phyloP scores from a whole-genome alignment of 1,139 yeast species.

The Suhomyces bolitotheri region DNA sequence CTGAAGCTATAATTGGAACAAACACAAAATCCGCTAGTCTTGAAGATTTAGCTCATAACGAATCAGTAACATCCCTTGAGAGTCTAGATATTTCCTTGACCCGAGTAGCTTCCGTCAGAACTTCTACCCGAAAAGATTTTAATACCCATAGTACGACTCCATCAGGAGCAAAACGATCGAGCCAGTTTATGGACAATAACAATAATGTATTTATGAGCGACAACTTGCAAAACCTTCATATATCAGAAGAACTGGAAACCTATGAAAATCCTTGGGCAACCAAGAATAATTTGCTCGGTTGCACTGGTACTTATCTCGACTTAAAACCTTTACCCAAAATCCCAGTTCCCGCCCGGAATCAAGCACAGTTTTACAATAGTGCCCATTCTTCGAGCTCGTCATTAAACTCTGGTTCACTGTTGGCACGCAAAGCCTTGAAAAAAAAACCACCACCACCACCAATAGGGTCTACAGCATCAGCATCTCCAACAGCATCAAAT shows the following conservation, averaged over 20 bases:
- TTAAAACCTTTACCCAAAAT: constrained; percentile 18
- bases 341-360: constrained; percentile 15
- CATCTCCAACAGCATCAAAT: constrained; percentile 1
- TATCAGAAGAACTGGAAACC: constrained; percentile 1
- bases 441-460: constrained; percentile 49
- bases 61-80: constrained; percentile 8
- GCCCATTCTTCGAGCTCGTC: constrained; percentile 19
- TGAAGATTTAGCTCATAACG: constrained; percentile 9
- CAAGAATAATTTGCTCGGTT: constrained; percentile 24
- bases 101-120: constrained; percentile 40
- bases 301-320: constrained; percentile 38
- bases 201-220: constrained; percentile 19
- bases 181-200: constrained; percentile 19
- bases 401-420: constrained; percentile 22
- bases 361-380: constrained; percentile 7
- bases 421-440: constrained; percentile 31
- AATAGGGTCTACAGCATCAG: constrained; percentile 16
- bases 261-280: constrained; percentile 4
- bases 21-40: not conserved
- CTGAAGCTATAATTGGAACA: not conserved
- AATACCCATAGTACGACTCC: constrained; percentile 38
- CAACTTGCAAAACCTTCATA: constrained; percentile 3
- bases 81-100: constrained; percentile 28
- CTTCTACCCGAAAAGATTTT: constrained; percentile 39
- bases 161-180: constrained; percentile 18